Base-by-base conservation (phyloP, 2,329 filamentous ascomycete species). In the Massarina eburnea region DNA sequence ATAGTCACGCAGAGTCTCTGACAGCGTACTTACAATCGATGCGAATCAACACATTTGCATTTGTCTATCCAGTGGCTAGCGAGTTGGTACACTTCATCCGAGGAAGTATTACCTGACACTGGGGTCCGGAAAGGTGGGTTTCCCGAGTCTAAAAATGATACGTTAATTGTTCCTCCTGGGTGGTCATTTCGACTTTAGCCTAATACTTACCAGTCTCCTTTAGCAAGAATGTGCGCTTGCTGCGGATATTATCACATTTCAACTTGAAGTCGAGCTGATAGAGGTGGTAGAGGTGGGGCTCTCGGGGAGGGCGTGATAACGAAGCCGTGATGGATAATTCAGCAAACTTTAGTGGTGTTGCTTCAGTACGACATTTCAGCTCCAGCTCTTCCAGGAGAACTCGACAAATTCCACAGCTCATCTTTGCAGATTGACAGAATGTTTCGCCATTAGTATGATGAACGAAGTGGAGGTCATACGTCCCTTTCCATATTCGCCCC, bases 331-430 rank as follows among this genome's bases (percentile, higher is more conserved):
- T n/a, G 21, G 8, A 18, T 20, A 45, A 17, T 3, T 18, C 10
- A 7, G 6, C 7, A 15, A 41, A 29, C 14, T 41, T 42, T 4
- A 17, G 24, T 26, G 24, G 24, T 10, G 24, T 26, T 6, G 7
- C 24, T 7, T 26, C 14, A 15, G 19, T 14, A 24, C 7, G 8
- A 15, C 3, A 5, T 8, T 38, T 22, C 14, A 15, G n/a, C 15
- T 45, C 29, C 20, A 50, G 19, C 20, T 47, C 39, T 8, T 41
- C 39, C 8, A 21, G 36, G 12, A 50, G 22, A 17, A 43, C 39
- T 9, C 24, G 37, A 26, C 51, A 55, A 21, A 55, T 46, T 5
- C 38, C 29, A 21, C 52, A 55, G 9, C 38, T 41, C 24, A 39
- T 21, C 2, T 26, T n/a, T 3, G 36, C 30, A n/a, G 52, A 53